Evolutionary conservation across 2,329 filamentous ascomycete genomes (phyloP), one percentile per base, ranked within the genome.

Genomic region (Chrysosporium keratinophilum): DNA sequence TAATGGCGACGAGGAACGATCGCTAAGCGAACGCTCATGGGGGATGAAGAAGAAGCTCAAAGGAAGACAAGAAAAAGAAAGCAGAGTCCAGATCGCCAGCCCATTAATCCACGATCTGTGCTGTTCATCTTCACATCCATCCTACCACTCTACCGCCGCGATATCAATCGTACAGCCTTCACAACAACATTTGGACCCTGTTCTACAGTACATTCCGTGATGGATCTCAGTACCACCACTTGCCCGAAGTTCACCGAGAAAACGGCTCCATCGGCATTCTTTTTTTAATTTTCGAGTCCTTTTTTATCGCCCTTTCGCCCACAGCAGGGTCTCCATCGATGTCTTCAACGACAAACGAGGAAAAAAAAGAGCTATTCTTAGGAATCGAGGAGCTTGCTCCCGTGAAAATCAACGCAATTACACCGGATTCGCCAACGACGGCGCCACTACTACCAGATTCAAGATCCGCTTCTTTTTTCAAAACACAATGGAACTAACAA

Each of bases 171-270:
- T 28, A 28, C 23, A 28, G 23, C 23, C 23, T 28, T 28, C 23
- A 28, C 23, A 3, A 28, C 23, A 28, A 28, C 23, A 7, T 28
- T 28, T 28, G 23, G 23, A 28, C 23, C 23, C 23, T 28, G 23
- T 28, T 28, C 23, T 28, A 28, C 23, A 28, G 6, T 43, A 42
- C 12, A n/a, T 11, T 11, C 23, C 23, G n/a, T 6, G n/a, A 45
- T 45, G 28, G 28, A n/a, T 35, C 44, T 33, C 39, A 17, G 14
- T 23, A n/a, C 19, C 12, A 15, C 34, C 19, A n/a, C n/a, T n/a
- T n/a, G 28, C 33, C 46, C 46, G 19, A 50, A 31, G 19, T 41
- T 31, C 35, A 50, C 47, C 35, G 37, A 50, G 37, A 28, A 50
- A 41, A 50, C 37, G 47, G 35, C 37, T 50, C 33, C 33, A 14